These are phyloP conservation scores for Gloeopeniophorella convolvens DNA, from an alignment of 768 basidiomycete genomes.

Conservation along the genomic window DNA sequence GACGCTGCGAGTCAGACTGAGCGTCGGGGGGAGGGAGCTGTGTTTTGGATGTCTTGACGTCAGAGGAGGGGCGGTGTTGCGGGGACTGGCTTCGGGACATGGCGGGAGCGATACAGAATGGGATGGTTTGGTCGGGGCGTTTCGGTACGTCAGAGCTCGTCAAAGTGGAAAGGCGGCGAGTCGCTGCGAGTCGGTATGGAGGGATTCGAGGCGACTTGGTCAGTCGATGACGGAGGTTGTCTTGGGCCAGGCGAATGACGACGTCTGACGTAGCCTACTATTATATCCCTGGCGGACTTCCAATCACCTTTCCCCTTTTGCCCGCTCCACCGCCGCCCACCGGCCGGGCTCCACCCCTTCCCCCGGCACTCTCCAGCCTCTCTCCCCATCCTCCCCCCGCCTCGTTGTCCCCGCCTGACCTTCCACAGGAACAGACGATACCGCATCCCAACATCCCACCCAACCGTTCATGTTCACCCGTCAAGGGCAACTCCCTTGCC, in stretches of 20 bases:
- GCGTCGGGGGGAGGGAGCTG: slow-evolving; percentile 6
- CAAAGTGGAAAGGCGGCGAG: no score
- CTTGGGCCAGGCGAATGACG: slow-evolving; percentile 31
- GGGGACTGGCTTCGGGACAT: slow-evolving; percentile 28
- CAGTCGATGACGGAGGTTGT: slow-evolving; percentile 17
- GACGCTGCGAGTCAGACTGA: background rate
- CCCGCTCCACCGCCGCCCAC: slow-evolving; percentile 14
- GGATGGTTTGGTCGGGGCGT: no score
- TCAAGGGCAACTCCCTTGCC: background rate
- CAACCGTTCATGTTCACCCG: slow-evolving; percentile 12
- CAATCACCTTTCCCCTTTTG: slow-evolving; percentile 21
- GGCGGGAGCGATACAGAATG: background rate
- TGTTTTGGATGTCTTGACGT: slow-evolving; percentile 18
- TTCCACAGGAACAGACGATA: slow-evolving; percentile 12
- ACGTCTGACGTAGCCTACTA: slow-evolving; percentile 40
- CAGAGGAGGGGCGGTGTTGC: slow-evolving; percentile 26
- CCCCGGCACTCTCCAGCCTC: slow-evolving; percentile 6
- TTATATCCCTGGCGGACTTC: slow-evolving; percentile 40
- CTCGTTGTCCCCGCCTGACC: slow-evolving; percentile 21
- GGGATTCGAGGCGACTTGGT: no score
- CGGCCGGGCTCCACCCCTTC: slow-evolving; percentile 20
- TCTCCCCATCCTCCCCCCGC: background rate
- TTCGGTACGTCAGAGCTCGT: no score
- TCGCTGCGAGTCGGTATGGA: no score
- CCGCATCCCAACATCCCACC: background rate